These are phyloP conservation scores for Mycothermus thermophilus DNA, from an alignment of 495 filamentous ascomycete genomes.

Conservation along the genomic window DNA sequence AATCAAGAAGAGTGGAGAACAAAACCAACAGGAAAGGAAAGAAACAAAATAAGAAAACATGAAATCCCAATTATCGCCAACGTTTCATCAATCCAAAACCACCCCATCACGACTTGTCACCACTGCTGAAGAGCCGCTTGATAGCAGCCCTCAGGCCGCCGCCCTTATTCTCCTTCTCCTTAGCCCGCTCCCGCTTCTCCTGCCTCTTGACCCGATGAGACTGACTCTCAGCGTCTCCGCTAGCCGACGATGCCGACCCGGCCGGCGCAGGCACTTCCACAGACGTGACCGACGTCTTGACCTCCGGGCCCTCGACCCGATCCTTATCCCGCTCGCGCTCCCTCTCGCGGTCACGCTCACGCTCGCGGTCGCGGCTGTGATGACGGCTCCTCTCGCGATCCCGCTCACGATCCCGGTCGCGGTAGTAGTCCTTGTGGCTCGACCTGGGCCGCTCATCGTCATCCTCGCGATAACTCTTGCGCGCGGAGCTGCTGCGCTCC, in stretches of 20 bases:
- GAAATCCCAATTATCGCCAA: slow-evolving; percentile 1
- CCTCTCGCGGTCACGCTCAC: slow-evolving; percentile 4
- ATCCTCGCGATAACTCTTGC: too few species aligned
- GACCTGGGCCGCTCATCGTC: too few species aligned
- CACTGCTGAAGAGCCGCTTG: slow-evolving; percentile 19
- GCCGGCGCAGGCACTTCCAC: slow-evolving; percentile 6
- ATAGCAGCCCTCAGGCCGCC: slow-evolving; percentile 59
- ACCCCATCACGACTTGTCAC: not conserved
- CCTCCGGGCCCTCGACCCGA: slow-evolving; percentile 2
- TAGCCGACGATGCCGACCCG: slow-evolving; percentile 5
- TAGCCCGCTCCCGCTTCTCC: slow-evolving; percentile 16
- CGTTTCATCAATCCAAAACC: not conserved
- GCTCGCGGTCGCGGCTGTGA: not conserved
- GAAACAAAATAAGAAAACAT: not conserved
- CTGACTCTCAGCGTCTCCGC: slow-evolving; percentile 12
- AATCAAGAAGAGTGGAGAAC: too few species aligned
- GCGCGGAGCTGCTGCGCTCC: slow-evolving; percentile 1
- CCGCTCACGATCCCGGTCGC: too few species aligned
- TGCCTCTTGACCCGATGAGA: slow-evolving; percentile 20
- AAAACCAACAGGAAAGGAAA: too few species aligned
- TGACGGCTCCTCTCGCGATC: too few species aligned
- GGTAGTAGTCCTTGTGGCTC: slow-evolving; percentile 2
- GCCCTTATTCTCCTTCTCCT: slow-evolving; percentile 46
- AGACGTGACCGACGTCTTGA: slow-evolving; percentile 12
- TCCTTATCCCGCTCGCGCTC: slow-evolving; percentile 1